Evolutionary conservation across 441 rosid species (phyloP).

Genomic region (Breynia disticha): DNA sequence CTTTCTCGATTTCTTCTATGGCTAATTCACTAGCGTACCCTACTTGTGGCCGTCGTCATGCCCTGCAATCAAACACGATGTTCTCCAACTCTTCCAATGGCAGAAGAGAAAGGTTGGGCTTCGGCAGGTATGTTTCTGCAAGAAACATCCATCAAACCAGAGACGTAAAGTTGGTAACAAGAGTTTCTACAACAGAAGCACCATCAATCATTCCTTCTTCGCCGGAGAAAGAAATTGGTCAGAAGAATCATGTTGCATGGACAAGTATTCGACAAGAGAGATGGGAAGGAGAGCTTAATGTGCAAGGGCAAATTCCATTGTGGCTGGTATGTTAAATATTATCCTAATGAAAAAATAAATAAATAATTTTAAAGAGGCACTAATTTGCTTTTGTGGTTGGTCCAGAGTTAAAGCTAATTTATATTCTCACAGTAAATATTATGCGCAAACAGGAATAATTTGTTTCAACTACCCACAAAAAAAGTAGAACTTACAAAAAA

Average conservation of each 20-base stretch:
- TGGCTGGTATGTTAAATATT: conserved; percentile 63
- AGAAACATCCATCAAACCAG: conserved; percentile 15
- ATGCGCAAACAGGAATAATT: too few relatives aligned
- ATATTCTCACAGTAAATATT: too few relatives aligned
- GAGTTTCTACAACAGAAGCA: conserved; percentile 24
- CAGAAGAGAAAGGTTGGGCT: conserved; percentile 10
- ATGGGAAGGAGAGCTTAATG: conserved; percentile 83
- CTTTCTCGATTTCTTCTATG: conserved; percentile 17
- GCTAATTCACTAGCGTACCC: conserved; percentile 29
- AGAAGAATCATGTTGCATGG: conserved; percentile 67
- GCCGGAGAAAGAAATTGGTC: conserved; percentile 23
- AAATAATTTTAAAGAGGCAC: too few relatives aligned
- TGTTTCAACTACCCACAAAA: too few relatives aligned
- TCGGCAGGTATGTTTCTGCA: conserved; percentile 3
- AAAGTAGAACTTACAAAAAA: too few relatives aligned
- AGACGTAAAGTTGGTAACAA: conserved; percentile 14
- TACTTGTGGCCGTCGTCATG: not conserved
- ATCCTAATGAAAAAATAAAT: too few relatives aligned
- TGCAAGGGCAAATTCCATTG: conserved; percentile 68
- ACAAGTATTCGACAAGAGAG: conserved; percentile 68
- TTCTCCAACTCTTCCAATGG: conserved; percentile 10
- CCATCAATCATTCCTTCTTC: conserved; percentile 17
- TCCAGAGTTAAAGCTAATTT: too few relatives aligned
- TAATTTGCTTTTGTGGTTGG: too few relatives aligned
- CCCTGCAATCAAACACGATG: conserved; percentile 8